phyloP scores from a whole-genome alignment of 2,329 filamentous ascomycete species.

The Botrytis paeoniae region DNA sequence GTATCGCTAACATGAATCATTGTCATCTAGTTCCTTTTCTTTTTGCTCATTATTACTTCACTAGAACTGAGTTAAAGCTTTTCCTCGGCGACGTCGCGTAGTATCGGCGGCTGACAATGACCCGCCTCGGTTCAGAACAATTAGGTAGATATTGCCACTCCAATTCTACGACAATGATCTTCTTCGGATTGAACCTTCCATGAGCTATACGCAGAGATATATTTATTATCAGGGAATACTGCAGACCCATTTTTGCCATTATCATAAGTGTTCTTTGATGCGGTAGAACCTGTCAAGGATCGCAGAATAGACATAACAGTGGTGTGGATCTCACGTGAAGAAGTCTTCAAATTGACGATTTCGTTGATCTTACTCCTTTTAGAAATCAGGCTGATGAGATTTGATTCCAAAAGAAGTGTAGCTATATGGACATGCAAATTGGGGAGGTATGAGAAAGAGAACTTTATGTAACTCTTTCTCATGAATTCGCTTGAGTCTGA shows the following conservation, averaged over 20 bases:
- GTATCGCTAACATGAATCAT: background rate
- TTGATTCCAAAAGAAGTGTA: background rate
- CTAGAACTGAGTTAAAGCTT: background rate
- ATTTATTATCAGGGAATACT: background rate
- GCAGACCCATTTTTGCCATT: background rate
- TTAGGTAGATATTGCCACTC: background rate
- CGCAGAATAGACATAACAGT: background rate
- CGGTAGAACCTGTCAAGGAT: background rate
- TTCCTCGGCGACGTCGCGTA: background rate
- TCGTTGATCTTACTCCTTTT: background rate
- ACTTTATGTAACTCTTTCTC: accelerated
- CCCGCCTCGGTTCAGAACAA: background rate
- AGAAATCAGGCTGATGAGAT: background rate
- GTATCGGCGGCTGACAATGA: background rate
- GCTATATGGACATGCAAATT: background rate
- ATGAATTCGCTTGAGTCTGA: background rate
- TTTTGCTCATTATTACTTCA: background rate
- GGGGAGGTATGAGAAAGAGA: accelerated
- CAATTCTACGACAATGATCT: too few relatives aligned
- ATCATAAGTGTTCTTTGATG: background rate
- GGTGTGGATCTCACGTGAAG: background rate
- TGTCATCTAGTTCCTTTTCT: background rate
- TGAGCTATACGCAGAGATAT: background rate
- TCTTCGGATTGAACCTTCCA: too few relatives aligned
- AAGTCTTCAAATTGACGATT: background rate